Evolutionary conservation across 1,139 yeast genomes (phyloP), one percentile per base, ranked within the genome.

Genomic region (Arxiozyma telluris): DNA sequence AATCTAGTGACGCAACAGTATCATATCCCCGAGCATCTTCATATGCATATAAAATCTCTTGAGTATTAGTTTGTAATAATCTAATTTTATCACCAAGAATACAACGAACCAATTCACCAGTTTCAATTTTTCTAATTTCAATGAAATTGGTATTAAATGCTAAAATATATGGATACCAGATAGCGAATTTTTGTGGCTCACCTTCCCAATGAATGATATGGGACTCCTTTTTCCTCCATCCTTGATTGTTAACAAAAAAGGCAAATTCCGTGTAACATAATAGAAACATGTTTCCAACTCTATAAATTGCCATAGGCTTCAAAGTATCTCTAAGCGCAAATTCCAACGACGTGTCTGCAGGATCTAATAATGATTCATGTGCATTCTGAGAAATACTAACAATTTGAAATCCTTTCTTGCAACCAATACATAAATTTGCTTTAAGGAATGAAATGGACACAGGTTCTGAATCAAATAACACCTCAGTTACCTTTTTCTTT

Each of bases 201-300:
- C 98, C 97, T 72, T 93, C 98, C 98, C 98, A 93, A 67, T 87
- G 85, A 53, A 93, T 85, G 61, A 91, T 85, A 94, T 96, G 91
- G 52, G 89, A 93, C 51, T 93, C 91, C 59, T 93, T 82, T 27
- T 95, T 85, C 64, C 97, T 80, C 98, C 98, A 93, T 39, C 98
- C 98, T 68, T 91, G 91, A 56, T 88, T 79, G 65, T 93, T 91
- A 61, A 93, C 95, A 71, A 87, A 89, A 71, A 93, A 93, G 50
- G 96, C 93, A 69, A 93, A 91, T 66, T 90, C 96, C 3, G 95
- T 82, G 67, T 90, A 93, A 68, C 91, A 84, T 57, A 93, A 77
- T 64, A 93, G 73, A 67, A 93, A 91, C 72, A 91, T 94, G 56
- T 85, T 83, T 58, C 94, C 94, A 57, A 93, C 81, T 56, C 96